Percentiles rank a stretch among this genome's conserved stretches.
These are phyloP conservation scores for Kodamaea sagamina DNA, from an alignment of 805 yeast species.

Conservation along the genomic window DNA sequence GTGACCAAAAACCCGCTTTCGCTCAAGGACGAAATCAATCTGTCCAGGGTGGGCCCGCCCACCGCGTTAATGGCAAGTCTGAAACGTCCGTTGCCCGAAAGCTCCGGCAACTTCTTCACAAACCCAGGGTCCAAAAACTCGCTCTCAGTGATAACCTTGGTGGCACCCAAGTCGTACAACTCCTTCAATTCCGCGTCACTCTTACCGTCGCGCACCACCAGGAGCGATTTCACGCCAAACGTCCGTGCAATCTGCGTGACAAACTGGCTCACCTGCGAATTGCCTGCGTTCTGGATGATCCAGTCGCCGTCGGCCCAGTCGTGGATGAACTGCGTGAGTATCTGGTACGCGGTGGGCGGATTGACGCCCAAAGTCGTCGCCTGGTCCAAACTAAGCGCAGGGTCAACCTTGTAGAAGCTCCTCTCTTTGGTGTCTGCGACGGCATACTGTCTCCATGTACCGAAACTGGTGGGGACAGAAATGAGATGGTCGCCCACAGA, in stretches of 20 bases:
- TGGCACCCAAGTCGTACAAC: constrained; percentile 25
- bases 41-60: constrained; percentile 25
- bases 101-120: constrained; percentile 16
- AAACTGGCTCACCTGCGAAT: constrained; percentile 34
- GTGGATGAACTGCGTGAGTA: constrained; percentile 19
- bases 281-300: constrained; percentile 37
- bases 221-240: constrained; percentile 28
- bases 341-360: constrained; percentile 24
- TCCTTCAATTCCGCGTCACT: constrained; percentile 23
- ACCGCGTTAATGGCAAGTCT: constrained; percentile 35
- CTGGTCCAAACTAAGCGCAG: constrained; percentile 11
- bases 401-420: constrained; percentile 7
- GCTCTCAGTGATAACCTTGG: constrained; percentile 27
- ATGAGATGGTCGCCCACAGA: constrained; percentile 23
- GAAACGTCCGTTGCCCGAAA: constrained; percentile 21
- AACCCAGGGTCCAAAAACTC: constrained; percentile 24
- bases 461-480: constrained; percentile 21
- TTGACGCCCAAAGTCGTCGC: constrained; percentile 25
- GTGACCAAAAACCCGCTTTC: constrained; percentile 29
- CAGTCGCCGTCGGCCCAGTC: constrained; percentile 30
- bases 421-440: constrained; percentile 8
- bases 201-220: constrained; percentile 32
- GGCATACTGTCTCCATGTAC: constrained; percentile 27
- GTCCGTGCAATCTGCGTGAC: constrained; percentile 30
- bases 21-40: constrained; percentile 27